Percentiles rank a stretch among this genome's conserved stretches.
Conservation (phyloP, 2,329 filamentous ascomycete species). For the Alternaria consortialis region DNA sequence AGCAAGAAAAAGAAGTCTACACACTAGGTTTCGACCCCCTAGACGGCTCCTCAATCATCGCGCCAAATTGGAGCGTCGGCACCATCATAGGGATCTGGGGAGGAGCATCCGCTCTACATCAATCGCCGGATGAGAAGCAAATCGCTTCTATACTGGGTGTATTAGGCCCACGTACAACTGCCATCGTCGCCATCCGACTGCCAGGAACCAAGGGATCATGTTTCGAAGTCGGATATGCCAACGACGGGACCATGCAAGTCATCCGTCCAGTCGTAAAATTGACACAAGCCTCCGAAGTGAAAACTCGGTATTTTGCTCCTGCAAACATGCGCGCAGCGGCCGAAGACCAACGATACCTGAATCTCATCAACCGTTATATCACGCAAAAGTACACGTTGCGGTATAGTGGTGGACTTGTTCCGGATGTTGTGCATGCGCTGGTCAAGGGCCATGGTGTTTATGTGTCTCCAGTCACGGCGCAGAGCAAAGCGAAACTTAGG, state of each 20-base stretch:
- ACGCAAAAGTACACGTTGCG: conserved; percentile 65
- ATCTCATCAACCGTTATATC: conserved; percentile 62
- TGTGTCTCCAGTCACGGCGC: conserved; percentile 63
- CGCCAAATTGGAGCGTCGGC: conserved; percentile 53
- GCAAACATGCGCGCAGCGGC: conserved; percentile 68
- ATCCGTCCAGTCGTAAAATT: conserved; percentile 45
- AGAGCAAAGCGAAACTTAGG: conserved; percentile 66
- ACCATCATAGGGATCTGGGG: conserved; percentile 69
- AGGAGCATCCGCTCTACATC: conserved; percentile 35
- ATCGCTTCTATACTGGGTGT: conserved; percentile 48
- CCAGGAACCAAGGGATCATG: conserved; percentile 54
- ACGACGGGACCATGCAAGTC: conserved; percentile 51
- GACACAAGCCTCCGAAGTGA: conserved; percentile 36
- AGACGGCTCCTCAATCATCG: conserved; percentile 68
- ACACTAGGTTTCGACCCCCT: conserved; percentile 70
- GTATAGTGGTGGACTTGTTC: conserved; percentile 69
- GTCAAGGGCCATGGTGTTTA: conserved; percentile 71
- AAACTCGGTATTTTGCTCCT: conserved; percentile 68
- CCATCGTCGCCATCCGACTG: conserved; percentile 63
- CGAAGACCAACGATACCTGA: conserved; percentile 60
- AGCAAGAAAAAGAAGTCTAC: conserved; percentile 51
- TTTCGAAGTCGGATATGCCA: conserved; percentile 62
- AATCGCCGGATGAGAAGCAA: conserved; percentile 31
- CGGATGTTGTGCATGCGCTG: conserved; percentile 67
- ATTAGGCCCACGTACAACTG: conserved; percentile 50